These are phyloP conservation scores for Rhypophila decipiens DNA, from an alignment of 495 filamentous ascomycete species.

Conservation along the genomic window DNA sequence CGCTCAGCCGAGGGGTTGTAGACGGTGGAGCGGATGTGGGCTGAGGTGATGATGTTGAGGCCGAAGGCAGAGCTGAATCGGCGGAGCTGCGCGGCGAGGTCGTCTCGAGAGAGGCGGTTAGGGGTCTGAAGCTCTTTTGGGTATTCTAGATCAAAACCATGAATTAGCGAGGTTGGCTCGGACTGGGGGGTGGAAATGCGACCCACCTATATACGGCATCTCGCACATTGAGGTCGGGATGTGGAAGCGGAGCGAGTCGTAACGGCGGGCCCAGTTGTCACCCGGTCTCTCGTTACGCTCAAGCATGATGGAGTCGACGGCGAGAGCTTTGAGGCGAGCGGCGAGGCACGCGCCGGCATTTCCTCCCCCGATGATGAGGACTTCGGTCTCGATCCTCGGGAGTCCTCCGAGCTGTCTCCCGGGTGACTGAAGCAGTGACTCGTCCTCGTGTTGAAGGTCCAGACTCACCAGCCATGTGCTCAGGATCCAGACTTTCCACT, in stretches of 20 bases:
- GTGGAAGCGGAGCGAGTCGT: conserved; percentile 28
- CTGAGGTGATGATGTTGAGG: conserved; percentile 23
- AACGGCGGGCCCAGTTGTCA: conserved; percentile 30
- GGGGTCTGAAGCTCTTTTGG: conserved; percentile 6
- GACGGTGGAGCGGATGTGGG: conserved; percentile 17
- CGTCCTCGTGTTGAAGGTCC: conserved; percentile 21
- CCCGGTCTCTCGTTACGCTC: conserved; percentile 25
- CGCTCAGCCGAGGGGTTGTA: conserved; percentile 12
- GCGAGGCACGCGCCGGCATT: conserved; percentile 19
- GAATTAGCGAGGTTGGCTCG: not conserved
- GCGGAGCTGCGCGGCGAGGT: conserved; percentile 22
- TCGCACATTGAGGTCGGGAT: conserved; percentile 21
- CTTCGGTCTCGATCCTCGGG: conserved; percentile 21
- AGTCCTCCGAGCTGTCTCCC: conserved; percentile 10
- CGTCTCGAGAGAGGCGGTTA: conserved; percentile 14
- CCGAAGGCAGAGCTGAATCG: conserved; percentile 17
- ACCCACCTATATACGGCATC: conserved; percentile 21
- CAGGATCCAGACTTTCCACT: conserved; percentile 32
- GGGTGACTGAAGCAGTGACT: conserved; percentile 15
- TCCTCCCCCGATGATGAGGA: conserved; percentile 30
- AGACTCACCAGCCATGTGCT: conserved; percentile 24
- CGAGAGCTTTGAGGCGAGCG: conserved; percentile 28
- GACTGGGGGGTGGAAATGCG: not conserved
- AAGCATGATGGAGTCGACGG: conserved; percentile 25
- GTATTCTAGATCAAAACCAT: conserved; percentile 9